Evolutionary conservation across 164 flowering plant species (phyloP).

Genomic region (Stephania yunnanensis): DNA sequence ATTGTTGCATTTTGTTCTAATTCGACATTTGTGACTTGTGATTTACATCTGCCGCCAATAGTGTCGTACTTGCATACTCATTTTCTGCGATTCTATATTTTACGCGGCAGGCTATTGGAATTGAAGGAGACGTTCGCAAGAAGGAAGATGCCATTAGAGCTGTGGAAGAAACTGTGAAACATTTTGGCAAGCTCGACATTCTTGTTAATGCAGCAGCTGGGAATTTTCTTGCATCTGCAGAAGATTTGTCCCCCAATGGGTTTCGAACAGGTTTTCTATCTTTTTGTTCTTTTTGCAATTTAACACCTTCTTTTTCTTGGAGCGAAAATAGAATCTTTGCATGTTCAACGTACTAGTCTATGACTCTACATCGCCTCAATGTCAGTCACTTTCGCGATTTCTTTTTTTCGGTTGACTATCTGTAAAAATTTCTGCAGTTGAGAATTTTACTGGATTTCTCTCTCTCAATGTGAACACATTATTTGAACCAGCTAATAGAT

Average conservation of each 20-base stretch:
- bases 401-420: too few species aligned
- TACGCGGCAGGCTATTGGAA: constrained; percentile 64
- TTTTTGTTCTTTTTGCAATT: background rate
- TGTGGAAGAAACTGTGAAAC: constrained; percentile 61
- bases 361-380: background rate
- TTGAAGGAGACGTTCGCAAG: constrained; percentile 87
- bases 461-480: too few species aligned
- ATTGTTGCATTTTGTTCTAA: background rate
- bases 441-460: too few species aligned
- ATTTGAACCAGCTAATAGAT: too few species aligned
- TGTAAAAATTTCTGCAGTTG: too few species aligned
- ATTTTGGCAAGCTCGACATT: constrained; percentile 78
- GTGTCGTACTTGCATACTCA: background rate
- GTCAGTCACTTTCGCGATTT: background rate
- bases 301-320: too few species aligned
- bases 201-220: constrained; percentile 96
- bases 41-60: background rate
- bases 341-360: too few species aligned
- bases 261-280: constrained; percentile 63
- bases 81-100: background rate
- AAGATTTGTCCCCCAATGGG: constrained; percentile 89
- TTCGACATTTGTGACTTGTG: too few species aligned
- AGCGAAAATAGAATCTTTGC: too few species aligned
- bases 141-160: constrained; percentile 75
- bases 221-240: constrained; percentile 76